Evolutionary conservation across 2,329 filamentous ascomycete species (phyloP).

Genomic region (Neofusicoccum cordaticola): DNA sequence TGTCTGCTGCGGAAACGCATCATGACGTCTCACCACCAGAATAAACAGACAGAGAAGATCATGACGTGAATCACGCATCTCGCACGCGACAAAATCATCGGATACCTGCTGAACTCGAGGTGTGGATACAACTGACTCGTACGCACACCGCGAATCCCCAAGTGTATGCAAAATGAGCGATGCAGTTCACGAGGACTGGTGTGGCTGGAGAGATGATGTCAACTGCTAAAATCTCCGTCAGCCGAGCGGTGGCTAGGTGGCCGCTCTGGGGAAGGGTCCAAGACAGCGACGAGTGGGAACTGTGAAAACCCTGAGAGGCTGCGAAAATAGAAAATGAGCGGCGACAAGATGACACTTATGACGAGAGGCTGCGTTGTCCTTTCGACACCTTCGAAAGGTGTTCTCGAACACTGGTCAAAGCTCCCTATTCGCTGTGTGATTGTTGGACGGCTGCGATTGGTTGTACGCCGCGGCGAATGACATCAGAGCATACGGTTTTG

Average conservation of each 20-base stretch:
- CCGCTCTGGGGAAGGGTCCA: not conserved
- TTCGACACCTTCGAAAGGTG: not conserved
- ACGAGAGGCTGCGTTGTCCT: slow-evolving; percentile 6
- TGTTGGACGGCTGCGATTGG: not conserved
- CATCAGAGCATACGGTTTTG: not conserved
- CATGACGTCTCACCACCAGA: not conserved
- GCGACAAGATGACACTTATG: not conserved
- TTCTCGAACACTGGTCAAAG: slow-evolving; percentile 4
- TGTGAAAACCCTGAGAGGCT: not conserved
- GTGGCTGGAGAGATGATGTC: slow-evolving; percentile 6
- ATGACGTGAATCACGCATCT: not conserved
- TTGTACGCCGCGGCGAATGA: not conserved
- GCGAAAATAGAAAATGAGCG: slow-evolving; percentile 4
- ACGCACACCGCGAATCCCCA: not conserved
- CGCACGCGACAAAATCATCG: not conserved
- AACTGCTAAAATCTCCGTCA: not conserved
- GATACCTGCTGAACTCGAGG: not conserved
- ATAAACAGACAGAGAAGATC: not conserved
- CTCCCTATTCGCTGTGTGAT: not conserved
- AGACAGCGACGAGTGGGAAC: not conserved
- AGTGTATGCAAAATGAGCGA: not conserved
- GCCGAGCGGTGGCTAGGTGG: not conserved
- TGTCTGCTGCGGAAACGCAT: not conserved
- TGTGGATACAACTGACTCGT: slow-evolving; percentile 5
- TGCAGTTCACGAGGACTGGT: not conserved